Evolutionary conservation across 345 rosid species (phyloP).

Genomic region (thale cress (Arabidopsis thaliana)): TAIR10.1 NC_003070.9:7616501-7617000

Average conservation of each 20-base stretch:
- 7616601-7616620: constrained; percentile 94
- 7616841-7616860: constrained; percentile 94
- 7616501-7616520: background rate
- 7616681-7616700: constrained; percentile 92
- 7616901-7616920: background rate
- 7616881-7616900: constrained; percentile 67
- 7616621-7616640: constrained; percentile 94
- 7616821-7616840: constrained; percentile 92
- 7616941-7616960: constrained; percentile 4
- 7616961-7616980: constrained; percentile 89
- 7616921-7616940: constrained; percentile 6
- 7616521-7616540: constrained; percentile 6
- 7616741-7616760: background rate
- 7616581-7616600: constrained; percentile 27
- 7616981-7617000: constrained; percentile 96
- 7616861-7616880: constrained; percentile 99
- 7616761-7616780: constrained; percentile 5
- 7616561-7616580: constrained; percentile 21
- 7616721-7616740: constrained; percentile 57
- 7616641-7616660: constrained; percentile 99
- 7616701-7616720: constrained; percentile 80
- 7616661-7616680: constrained; percentile 94
- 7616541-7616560: background rate
- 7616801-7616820: constrained; percentile 55
- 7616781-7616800: constrained; percentile 12